A percentile compares a stretch with the other conserved stretches of the same genome.
Conservation (phyloP, 305 asterid species). For the Solanum hybrid region DNA sequence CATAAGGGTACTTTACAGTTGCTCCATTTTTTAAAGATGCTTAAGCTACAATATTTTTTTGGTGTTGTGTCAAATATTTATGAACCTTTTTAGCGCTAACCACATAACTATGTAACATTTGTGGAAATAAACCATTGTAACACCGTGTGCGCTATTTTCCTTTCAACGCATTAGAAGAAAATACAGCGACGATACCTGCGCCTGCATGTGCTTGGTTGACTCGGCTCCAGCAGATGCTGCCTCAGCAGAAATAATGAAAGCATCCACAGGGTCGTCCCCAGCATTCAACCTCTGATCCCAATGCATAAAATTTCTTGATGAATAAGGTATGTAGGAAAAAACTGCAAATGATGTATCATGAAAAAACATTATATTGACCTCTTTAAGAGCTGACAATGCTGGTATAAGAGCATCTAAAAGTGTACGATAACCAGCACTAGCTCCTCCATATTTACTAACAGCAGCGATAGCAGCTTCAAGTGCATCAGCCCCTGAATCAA, state of each 20-base stretch:
- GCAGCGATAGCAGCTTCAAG: slow-evolving; percentile 87
- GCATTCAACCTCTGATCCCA: slow-evolving; percentile 59
- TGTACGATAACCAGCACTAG: slow-evolving; percentile 84
- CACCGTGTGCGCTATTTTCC: not conserved
- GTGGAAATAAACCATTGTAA: not conserved
- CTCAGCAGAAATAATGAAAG: slow-evolving; percentile 73
- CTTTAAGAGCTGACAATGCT: slow-evolving; percentile 64
- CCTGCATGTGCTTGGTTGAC: slow-evolving; percentile 78
- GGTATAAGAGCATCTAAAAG: slow-evolving; percentile 90
- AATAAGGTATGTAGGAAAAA: not conserved
- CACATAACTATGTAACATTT: not conserved
- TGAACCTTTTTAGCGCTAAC: not conserved
- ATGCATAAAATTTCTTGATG: not conserved
- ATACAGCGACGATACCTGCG: slow-evolving; percentile 44
- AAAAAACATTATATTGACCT: slow-evolving; percentile 34
- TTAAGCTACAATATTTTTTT: not conserved
- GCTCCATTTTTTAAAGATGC: not conserved
- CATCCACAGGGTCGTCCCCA: slow-evolving; percentile 67
- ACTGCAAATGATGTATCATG: not conserved
- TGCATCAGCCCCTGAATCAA: slow-evolving; percentile 76
- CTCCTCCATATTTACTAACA: slow-evolving; percentile 92
- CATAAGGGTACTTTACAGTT: not conserved
- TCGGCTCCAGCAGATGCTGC: slow-evolving; percentile 84
- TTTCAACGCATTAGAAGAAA: not conserved
- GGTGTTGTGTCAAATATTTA: not conserved